phyloP scores from a whole-genome alignment of 2,329 filamentous ascomycete genomes.

The Pleurostoma richardsiae region DNA sequence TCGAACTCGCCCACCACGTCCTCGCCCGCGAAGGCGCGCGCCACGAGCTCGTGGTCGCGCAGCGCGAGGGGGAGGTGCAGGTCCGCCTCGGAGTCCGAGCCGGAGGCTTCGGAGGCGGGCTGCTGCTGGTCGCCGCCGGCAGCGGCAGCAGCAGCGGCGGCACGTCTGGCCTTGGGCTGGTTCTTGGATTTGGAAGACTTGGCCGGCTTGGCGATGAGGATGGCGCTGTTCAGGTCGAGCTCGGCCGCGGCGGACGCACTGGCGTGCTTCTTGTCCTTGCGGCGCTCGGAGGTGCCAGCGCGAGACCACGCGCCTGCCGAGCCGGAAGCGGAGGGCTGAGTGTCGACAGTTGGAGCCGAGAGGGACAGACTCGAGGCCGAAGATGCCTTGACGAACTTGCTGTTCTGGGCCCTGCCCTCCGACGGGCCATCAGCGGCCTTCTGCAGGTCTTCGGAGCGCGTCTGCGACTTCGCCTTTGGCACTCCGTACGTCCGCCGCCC shows the following conservation, averaged over 20 bases:
- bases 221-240: constrained; percentile 33
- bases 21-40: constrained; percentile 80
- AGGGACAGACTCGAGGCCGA: not conserved
- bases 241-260: constrained; percentile 23
- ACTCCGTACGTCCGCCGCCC: constrained; percentile 69
- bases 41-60: constrained; percentile 64
- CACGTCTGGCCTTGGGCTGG: constrained; percentile 5
- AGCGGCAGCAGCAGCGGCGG: no score
- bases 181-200: constrained; percentile 15
- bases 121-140: not conserved
- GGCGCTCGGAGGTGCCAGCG: constrained; percentile 24
- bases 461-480: constrained; percentile 20
- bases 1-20: constrained; percentile 79
- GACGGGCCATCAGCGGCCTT: constrained; percentile 15
- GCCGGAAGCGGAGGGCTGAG: constrained; percentile 13
- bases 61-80: constrained; percentile 52
- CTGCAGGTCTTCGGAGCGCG: constrained; percentile 21
- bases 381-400: constrained; percentile 3
- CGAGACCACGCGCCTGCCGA: constrained; percentile 37
- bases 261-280: constrained; percentile 20
- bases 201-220: constrained; percentile 12
- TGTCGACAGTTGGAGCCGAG: not conserved
- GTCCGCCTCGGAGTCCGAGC: constrained; percentile 41
- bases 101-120: constrained; percentile 22
- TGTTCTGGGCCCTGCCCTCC: constrained; percentile 12